Conservation (phyloP, 2,329 filamentous ascomycete genomes). For the Colletotrichum sp. region DNA sequence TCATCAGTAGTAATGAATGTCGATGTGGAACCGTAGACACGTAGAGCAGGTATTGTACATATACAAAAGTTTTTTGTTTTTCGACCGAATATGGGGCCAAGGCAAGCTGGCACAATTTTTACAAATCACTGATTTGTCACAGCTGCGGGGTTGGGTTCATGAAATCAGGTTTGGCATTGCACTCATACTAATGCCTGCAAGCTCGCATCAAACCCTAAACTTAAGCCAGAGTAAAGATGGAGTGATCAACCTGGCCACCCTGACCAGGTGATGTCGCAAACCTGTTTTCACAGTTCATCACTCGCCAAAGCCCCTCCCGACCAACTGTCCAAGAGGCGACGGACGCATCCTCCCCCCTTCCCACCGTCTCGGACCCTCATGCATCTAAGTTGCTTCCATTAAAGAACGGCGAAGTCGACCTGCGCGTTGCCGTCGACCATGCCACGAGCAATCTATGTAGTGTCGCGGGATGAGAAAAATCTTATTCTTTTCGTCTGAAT, state of each 20-base stretch:
- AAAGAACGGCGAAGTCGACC: constrained; percentile 20
- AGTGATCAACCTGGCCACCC: not conserved
- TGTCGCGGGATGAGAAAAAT: constrained; percentile 42
- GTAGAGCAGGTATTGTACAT: not conserved
- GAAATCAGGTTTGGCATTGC: constrained; percentile 2
- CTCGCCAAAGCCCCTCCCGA: not conserved
- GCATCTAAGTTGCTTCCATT: constrained; percentile 20
- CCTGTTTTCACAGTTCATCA: not conserved
- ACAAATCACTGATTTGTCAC: accelerated
- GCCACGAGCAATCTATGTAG: constrained; percentile 44
- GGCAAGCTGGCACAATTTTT: not conserved
- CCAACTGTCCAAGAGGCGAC: not conserved
- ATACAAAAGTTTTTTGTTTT: not conserved
- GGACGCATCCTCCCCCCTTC: not conserved
- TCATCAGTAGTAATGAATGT: not conserved
- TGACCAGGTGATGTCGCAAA: not conserved
- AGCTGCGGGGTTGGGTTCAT: not conserved
- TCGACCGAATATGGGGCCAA: too few relatives aligned
- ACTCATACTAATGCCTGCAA: not conserved
- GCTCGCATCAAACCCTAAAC: not conserved
- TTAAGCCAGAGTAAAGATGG: not conserved
- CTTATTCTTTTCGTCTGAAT: constrained; percentile 38
- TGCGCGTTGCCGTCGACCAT: constrained; percentile 19
- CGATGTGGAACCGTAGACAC: not conserved
- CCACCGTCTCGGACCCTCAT: not conserved